These are phyloP conservation scores for Nephelium lappaceum DNA, from an alignment of 345 rosid species.

Conservation along the genomic window DNA sequence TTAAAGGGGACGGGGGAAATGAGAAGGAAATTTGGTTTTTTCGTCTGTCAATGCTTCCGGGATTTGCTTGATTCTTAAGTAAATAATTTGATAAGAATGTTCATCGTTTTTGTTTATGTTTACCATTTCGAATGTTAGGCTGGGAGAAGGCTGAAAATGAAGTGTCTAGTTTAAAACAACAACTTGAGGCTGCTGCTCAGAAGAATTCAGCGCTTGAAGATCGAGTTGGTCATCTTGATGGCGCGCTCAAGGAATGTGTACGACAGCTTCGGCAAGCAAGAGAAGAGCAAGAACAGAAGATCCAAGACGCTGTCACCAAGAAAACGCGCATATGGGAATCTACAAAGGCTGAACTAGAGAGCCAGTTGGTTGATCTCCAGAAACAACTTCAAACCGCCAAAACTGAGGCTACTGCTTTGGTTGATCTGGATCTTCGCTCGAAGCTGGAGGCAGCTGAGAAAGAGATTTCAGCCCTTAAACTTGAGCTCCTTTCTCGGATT, in stretches of 20 bases:
- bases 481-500: conserved; percentile 48
- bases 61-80: not conserved
- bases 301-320: conserved; percentile 55
- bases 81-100: not conserved
- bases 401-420: conserved; percentile 31
- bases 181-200: conserved; percentile 61
- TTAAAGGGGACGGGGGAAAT: no score
- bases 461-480: conserved; percentile 64
- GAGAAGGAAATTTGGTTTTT: not conserved
- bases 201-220: conserved; percentile 63
- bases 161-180: conserved; percentile 61
- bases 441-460: conserved; percentile 64
- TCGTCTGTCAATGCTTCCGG: not conserved
- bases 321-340: conserved; percentile 67
- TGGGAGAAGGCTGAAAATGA: conserved; percentile 99
- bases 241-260: conserved; percentile 93
- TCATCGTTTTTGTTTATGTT: not conserved
- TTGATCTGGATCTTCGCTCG: conserved; percentile 38
- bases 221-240: conserved; percentile 83
- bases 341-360: conserved; percentile 53
- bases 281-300: conserved; percentile 81
- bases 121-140: conserved; percentile 46
- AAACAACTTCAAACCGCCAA: conserved; percentile 41
- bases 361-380: conserved; percentile 48
- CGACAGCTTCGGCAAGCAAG: conserved; percentile 86